phyloP scores from a whole-genome alignment of 2,329 filamentous ascomycete species.

The Colletotrichum godetiae region DNA sequence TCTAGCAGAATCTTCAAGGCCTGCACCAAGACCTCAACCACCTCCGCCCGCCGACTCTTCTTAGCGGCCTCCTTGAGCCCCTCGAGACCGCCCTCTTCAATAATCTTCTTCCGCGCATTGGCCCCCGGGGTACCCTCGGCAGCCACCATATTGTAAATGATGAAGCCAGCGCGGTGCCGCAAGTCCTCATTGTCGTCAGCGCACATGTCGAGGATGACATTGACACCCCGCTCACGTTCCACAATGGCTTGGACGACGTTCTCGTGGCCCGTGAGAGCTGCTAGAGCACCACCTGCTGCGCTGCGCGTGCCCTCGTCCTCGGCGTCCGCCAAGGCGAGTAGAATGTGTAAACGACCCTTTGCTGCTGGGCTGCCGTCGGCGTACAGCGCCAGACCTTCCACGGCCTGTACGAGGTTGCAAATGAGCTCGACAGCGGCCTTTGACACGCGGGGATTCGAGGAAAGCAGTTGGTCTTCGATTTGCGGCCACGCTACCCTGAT shows the following conservation, averaged over 20 bases:
- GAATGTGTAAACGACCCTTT: constrained; percentile 80
- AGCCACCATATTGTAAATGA: constrained; percentile 77
- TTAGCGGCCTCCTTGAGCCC: constrained; percentile 76
- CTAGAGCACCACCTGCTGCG: constrained; percentile 89
- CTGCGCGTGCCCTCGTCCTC: constrained; percentile 83
- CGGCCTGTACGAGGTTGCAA: constrained; percentile 85
- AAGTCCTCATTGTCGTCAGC: constrained; percentile 77
- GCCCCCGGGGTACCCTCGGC: constrained; percentile 74
- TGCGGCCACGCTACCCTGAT: constrained; percentile 79
- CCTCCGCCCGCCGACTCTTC: constrained; percentile 74
- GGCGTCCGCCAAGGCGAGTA: constrained; percentile 88
- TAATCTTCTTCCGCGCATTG: constrained; percentile 69
- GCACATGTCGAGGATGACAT: constrained; percentile 84
- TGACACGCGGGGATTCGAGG: constrained; percentile 78
- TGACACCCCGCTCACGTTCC: constrained; percentile 76
- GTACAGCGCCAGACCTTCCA: constrained; percentile 75
- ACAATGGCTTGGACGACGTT: constrained; percentile 78
- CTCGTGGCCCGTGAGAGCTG: constrained; percentile 84
- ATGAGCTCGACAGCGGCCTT: constrained; percentile 89
- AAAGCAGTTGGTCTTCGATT: constrained; percentile 86
- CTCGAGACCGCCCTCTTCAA: constrained; percentile 72
- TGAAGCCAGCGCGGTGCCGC: constrained; percentile 79
- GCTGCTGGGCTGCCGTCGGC: constrained; percentile 75
- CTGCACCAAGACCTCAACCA: constrained; percentile 78
- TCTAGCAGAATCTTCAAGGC: constrained; percentile 76